Evolutionary conservation across 2,329 filamentous ascomycete species (phyloP).

Genomic region (Chaetomium globosum): DNA sequence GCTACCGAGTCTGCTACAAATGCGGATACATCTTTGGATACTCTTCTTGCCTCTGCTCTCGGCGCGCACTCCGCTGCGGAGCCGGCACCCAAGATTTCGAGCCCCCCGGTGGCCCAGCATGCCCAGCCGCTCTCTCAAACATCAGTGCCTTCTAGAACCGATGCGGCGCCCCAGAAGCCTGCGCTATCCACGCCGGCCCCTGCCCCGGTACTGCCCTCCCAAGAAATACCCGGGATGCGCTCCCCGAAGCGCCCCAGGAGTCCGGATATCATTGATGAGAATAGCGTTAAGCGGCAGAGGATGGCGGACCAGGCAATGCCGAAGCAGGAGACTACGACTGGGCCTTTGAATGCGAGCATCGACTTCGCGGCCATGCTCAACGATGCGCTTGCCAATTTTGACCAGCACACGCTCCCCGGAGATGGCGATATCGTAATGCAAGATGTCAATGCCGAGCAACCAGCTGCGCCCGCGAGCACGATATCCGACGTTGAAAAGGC

Average conservation of each 20-base stretch:
- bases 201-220: conserved; percentile 8
- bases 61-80: neutral
- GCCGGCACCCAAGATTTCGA: neutral
- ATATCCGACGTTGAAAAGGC: conserved; percentile 31
- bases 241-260: conserved; percentile 37
- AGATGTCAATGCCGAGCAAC: conserved; percentile 16
- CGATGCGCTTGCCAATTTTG: conserved; percentile 39
- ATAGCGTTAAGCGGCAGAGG: conserved; percentile 36
- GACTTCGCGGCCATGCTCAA: conserved; percentile 41
- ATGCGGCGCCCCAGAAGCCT: neutral
- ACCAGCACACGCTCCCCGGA: conserved; percentile 26
- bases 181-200: conserved; percentile 4
- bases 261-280: conserved; percentile 26
- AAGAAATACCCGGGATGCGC: neutral
- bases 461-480: conserved; percentile 19
- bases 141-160: neutral
- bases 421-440: conserved; percentile 19
- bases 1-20: conserved; percentile 3
- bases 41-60: neutral
- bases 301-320: conserved; percentile 27
- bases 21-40: neutral
- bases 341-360: conserved; percentile 27
- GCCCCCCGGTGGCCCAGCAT: neutral
- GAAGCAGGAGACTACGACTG: conserved; percentile 15
- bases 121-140: neutral